Evolutionary conservation across 805 yeast species (phyloP).

Genomic region (Kodamaea fukazawae): DNA sequence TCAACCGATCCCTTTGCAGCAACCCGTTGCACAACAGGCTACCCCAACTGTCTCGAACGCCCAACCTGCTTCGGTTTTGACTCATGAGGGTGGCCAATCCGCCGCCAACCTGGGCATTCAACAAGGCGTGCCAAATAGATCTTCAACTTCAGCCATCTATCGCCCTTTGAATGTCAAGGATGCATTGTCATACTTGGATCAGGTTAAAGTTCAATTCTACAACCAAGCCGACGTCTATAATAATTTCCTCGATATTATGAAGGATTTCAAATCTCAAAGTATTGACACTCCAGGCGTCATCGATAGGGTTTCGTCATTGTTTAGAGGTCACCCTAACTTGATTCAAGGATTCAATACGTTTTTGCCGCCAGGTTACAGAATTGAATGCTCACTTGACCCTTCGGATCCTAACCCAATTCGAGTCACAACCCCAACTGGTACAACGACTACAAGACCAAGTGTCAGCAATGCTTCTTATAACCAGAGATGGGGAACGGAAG

Average conservation of each 20-base stretch:
- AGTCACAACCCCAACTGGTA: conserved; percentile 94
- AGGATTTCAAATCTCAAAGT: conserved; percentile 93
- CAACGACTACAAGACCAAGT: conserved; percentile 64
- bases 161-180: conserved; percentile 93
- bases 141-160: conserved; percentile 46
- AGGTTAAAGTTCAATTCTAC: conserved; percentile 89
- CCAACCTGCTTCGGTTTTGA: conserved; percentile 13
- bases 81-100: conserved; percentile 9
- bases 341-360: conserved; percentile 98
- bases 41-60: conserved; percentile 21
- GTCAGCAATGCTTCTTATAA: conserved; percentile 26
- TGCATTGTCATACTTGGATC: conserved; percentile 92
- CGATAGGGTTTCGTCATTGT: conserved; percentile 86
- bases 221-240: conserved; percentile 94
- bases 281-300: conserved; percentile 99
- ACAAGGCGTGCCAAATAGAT: conserved; percentile 40
- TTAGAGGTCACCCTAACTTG: conserved; percentile 88
- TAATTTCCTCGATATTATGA: conserved; percentile 95
- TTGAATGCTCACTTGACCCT: conserved; percentile 87
- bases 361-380: conserved; percentile 92
- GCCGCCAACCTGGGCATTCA: conserved; percentile 19
- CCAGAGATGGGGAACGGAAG: conserved; percentile 29
- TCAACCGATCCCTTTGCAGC: conserved; percentile 13
- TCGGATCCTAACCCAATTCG: conserved; percentile 88
- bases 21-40: conserved; percentile 14